Conservation (phyloP, 2,329 filamentous ascomycete species). For the Paecilomyces fulvus region DNA sequence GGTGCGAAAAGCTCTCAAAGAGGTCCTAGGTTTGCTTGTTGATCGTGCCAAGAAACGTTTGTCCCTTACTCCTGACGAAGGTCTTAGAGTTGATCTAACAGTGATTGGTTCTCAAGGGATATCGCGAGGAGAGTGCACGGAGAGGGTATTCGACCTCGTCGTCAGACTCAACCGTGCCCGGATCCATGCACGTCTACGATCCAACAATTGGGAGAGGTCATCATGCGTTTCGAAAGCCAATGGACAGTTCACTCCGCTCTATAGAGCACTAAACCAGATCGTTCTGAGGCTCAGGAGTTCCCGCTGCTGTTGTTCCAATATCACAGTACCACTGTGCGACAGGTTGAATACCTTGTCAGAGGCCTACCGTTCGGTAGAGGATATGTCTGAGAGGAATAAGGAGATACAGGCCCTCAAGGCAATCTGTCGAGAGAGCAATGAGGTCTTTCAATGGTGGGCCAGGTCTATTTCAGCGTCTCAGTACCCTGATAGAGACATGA, state of each 20-base stretch:
- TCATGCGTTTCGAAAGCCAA: neutral
- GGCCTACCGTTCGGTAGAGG: neutral
- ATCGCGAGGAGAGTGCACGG: conserved; percentile 1
- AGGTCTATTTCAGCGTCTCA: neutral
- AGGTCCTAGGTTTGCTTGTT: conserved; percentile 3
- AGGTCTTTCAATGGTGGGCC: conserved; percentile 2
- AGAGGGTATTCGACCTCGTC: conserved; percentile 2
- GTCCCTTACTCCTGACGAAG: neutral
- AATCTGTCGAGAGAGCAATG: conserved; percentile 4
- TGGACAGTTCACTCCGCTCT: neutral
- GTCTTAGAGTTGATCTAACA: neutral
- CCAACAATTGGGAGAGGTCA: conserved; percentile 3
- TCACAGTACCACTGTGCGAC: neutral
- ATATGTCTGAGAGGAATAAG: neutral
- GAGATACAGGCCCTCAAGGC: conserved; percentile 2
- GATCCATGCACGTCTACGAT: conserved; percentile 9
- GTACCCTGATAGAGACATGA: neutral
- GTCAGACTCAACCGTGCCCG: conserved; percentile 4
- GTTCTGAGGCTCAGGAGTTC: neutral
- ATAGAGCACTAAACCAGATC: neutral
- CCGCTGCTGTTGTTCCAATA: neutral
- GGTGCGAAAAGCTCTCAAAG: conserved; percentile 2
- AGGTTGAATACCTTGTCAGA: neutral
- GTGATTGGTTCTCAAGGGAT: neutral
- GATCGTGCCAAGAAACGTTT: conserved; percentile 5